Base-by-base conservation (phyloP, 352 stramenopile species). In the Thalassiosira oceanica region DNA sequence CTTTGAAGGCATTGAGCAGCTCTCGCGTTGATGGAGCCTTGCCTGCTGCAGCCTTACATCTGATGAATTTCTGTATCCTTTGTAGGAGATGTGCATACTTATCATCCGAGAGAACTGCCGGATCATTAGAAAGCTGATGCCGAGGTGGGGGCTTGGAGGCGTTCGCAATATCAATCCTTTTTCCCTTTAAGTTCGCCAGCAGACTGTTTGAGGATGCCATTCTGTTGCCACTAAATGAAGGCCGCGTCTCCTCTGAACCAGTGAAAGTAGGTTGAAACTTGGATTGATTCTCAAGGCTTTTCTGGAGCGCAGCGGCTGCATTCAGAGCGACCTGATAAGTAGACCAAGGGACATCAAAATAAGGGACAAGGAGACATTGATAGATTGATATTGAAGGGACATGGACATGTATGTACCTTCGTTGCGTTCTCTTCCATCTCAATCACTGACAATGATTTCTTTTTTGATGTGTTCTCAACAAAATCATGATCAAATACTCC, bases 401-500 rank as follows among this genome's bases (percentile, higher is more conserved):
- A n/a, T n/a, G n/a, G n/a, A n/a, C n/a, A n/a, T n/a, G n/a, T n/a
- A n/a, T n/a, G n/a, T n/a, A 97, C 92, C 61, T 94, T 94, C 20
- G 78, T 91, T 18, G 93, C 93, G 65, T 97, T 88, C 53, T 96
- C 92, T 68, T 97, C 93, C 71, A 97, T 95, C 52, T 89, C 73
- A 41, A 62, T 28, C 11, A 74, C 61, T 13, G 95, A 77, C 41
- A 93, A 84, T 26, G 90, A 87, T 69, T 96, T 94, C 50, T 93
- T 93, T 10, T 93, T 69, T 3, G 87, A 88, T 54, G 94, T 85
- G 7, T 83, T 89, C 62, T 98, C 94, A 16, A 98, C 89, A 18
- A 91, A 89, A 42, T 96, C 93, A 62, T 98, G 94, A 68, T 97
- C 94, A 82, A 98, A 98, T n/a, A 97, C 90, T 3, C 91, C 93